phyloP scores from a whole-genome alignment of 306 rosid genomes.

The Quercus engelmannii region DNA sequence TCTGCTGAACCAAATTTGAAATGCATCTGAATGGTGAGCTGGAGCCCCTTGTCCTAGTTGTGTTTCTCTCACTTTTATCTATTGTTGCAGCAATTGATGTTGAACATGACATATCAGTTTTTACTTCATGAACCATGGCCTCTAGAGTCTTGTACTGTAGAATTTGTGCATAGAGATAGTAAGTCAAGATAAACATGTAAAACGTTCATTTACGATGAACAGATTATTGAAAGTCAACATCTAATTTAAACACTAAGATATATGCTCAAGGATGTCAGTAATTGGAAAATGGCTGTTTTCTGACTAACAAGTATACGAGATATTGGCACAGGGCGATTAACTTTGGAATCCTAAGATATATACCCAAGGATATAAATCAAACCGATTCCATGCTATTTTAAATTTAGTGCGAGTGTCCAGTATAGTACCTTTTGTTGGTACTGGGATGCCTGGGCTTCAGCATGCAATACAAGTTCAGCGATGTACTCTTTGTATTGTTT shows the following conservation, averaged over 20 bases:
- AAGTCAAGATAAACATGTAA: slow-evolving; percentile 21
- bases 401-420: not conserved
- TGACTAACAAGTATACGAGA: not conserved
- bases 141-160: slow-evolving; percentile 79
- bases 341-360: not conserved
- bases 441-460: slow-evolving; percentile 88
- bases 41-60: slow-evolving; percentile 73
- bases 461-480: slow-evolving; percentile 81
- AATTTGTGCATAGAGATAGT: slow-evolving; percentile 23
- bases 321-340: not conserved
- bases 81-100: slow-evolving; percentile 31
- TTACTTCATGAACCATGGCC: slow-evolving; percentile 81
- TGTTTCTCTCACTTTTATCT: slow-evolving; percentile 58
- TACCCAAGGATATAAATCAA: not conserved
- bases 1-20: slow-evolving; percentile 81
- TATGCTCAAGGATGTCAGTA: not conserved
- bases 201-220: not conserved
- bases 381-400: not conserved
- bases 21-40: slow-evolving; percentile 97
- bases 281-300: not conserved
- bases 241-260: not conserved
- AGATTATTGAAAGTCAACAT: not conserved
- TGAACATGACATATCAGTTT: slow-evolving; percentile 51
- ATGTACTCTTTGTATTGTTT: slow-evolving; percentile 75
- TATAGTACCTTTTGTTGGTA: slow-evolving; percentile 85